Conservation (phyloP, 2,329 filamentous ascomycete genomes). For the Phaeosphaeriaceae sp. region DNA sequence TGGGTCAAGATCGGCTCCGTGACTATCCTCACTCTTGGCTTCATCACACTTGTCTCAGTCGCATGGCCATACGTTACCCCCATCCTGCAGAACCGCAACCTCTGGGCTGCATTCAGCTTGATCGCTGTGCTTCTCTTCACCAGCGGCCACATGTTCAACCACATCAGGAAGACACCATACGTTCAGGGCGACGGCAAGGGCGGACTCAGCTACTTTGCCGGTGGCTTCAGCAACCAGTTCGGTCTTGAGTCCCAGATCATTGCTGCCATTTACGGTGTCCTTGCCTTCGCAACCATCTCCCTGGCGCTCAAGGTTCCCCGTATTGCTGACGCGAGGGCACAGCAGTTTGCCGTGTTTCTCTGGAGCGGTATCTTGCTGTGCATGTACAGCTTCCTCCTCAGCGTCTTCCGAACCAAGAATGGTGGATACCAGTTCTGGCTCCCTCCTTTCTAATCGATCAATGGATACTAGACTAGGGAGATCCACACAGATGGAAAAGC, state of each 20-base stretch:
- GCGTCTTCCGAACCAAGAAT: constrained; percentile 94
- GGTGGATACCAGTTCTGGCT: constrained; percentile 92
- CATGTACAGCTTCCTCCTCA: constrained; percentile 93
- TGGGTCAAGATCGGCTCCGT: constrained; percentile 76
- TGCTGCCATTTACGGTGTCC: constrained; percentile 81
- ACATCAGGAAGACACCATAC: constrained; percentile 95
- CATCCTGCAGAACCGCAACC: constrained; percentile 84
- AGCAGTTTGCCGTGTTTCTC: constrained; percentile 80
- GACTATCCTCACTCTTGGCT: constrained; percentile 72
- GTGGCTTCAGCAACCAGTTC: constrained; percentile 91
- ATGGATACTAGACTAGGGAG: neutral
- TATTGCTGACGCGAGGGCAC: constrained; percentile 76
- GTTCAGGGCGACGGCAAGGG: constrained; percentile 84
- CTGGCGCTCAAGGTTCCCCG: constrained; percentile 92
- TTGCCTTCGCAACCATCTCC: constrained; percentile 91
- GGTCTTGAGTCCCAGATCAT: constrained; percentile 96
- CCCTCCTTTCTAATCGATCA: constrained; percentile 74
- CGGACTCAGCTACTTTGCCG: constrained; percentile 87
- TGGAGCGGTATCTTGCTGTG: constrained; percentile 80
- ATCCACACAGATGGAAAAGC: no score
- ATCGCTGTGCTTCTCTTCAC: constrained; percentile 92
- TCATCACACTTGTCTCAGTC: constrained; percentile 72
- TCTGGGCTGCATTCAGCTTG: constrained; percentile 91
- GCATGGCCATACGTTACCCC: constrained; percentile 81
- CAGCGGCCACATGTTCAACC: constrained; percentile 99